Evolutionary conservation across 441 rosid species (phyloP).

Genomic region (Bruguiera hainesii): DNA sequence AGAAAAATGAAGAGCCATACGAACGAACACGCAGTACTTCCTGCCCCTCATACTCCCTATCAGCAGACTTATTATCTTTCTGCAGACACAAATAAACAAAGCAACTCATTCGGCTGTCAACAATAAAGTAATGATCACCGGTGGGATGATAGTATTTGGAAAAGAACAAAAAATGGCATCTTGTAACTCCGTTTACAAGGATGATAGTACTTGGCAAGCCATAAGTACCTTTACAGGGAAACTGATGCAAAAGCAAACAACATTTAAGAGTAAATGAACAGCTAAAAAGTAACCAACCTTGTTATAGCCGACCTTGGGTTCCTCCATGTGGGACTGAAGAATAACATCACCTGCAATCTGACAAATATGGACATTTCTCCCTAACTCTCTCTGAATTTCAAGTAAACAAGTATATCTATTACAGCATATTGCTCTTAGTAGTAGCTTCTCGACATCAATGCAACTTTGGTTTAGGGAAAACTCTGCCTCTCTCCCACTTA

Average conservation of each 20-base stretch:
- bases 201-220: neutral
- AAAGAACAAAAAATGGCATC: neutral
- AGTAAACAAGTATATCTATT: conserved; percentile 89
- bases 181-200: neutral
- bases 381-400: conserved; percentile 89
- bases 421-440: conserved; percentile 84
- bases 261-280: conserved; percentile 6
- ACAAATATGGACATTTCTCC: conserved; percentile 61
- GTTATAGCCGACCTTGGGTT: conserved; percentile 41
- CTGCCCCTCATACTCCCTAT: conserved; percentile 50
- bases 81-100: conserved; percentile 33
- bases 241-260: conserved; percentile 3
- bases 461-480: conserved; percentile 77
- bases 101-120: neutral
- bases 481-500: conserved; percentile 74
- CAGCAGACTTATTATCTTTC: conserved; percentile 46
- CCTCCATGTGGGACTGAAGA: conserved; percentile 55
- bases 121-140: conserved; percentile 1
- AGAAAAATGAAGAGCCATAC: conserved; percentile 82
- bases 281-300: conserved; percentile 39
- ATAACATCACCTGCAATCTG: conserved; percentile 64
- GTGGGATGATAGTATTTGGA: too few relatives aligned
- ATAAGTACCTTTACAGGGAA: neutral
- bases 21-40: conserved; percentile 82
- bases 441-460: conserved; percentile 86